Conservation (phyloP, 73 alveolate species). For the Paramecium caudatum region DNA sequence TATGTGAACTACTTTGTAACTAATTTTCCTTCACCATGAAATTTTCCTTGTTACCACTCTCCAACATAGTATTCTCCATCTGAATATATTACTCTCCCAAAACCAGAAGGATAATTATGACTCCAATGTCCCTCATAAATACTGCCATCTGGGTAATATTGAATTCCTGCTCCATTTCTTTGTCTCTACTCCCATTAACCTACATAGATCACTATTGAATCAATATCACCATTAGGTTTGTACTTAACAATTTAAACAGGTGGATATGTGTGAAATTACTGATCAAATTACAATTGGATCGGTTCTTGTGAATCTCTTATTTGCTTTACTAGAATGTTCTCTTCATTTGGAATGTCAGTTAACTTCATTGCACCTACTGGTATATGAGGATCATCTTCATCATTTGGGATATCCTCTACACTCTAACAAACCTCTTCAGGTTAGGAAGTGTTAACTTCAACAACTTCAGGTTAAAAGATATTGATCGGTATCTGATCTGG, state of each 20-base stretch:
- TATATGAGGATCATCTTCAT: background rate
- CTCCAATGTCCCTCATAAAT: constrained; percentile 83
- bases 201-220: constrained; percentile 2
- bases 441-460: too few species aligned
- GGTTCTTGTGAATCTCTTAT: background rate
- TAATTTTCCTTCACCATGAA: constrained; percentile 82
- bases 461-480: too few species aligned
- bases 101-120: constrained; percentile 81
- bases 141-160: constrained; percentile 84
- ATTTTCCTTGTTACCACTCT: constrained; percentile 80
- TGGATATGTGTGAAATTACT: background rate
- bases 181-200: background rate
- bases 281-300: background rate
- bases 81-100: constrained; percentile 80
- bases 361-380: background rate
- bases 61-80: constrained; percentile 88
- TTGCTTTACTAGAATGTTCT: background rate
- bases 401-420: background rate
- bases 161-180: constrained; percentile 66
- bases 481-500: constrained; percentile 19
- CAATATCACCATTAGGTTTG: constrained; percentile 40
- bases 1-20: constrained; percentile 29
- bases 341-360: constrained; percentile 77
- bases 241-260: background rate
- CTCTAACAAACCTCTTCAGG: background rate